Conservation (phyloP, 352 stramenopile species). For the Globisporangium cystogenes region DNA sequence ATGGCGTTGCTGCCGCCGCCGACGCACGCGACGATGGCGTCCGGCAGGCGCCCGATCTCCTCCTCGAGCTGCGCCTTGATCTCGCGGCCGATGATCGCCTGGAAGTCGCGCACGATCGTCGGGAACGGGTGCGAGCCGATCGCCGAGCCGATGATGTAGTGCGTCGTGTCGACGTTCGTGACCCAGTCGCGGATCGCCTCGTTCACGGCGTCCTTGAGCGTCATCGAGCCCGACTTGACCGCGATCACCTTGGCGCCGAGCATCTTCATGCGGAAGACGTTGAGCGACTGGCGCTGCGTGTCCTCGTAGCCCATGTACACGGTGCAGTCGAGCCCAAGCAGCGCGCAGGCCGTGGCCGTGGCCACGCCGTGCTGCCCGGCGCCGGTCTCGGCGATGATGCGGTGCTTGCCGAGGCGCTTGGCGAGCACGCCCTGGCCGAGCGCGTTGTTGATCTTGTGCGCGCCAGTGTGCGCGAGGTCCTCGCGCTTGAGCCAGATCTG, state of each 20-base stretch:
- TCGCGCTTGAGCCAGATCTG: constrained; percentile 99
- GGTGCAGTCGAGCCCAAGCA: constrained; percentile 94
- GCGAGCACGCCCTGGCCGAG: constrained; percentile 95
- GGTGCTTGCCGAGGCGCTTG: constrained; percentile 94
- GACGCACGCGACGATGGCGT: constrained; percentile 97
- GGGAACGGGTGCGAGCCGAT: constrained; percentile 98
- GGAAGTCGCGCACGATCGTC: constrained; percentile 98
- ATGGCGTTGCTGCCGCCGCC: constrained; percentile 99
- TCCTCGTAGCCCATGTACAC: constrained; percentile 99
- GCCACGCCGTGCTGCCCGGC: constrained; percentile 98
- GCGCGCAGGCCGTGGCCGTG: constrained; percentile 95
- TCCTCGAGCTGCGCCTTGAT: constrained; percentile 93
- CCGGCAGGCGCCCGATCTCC: constrained; percentile 93
- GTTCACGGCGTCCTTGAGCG: constrained; percentile 98
- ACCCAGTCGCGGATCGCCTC: constrained; percentile 99
- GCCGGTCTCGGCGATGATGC: constrained; percentile 98
- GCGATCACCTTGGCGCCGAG: constrained; percentile 98
- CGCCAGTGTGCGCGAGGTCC: constrained; percentile 97
- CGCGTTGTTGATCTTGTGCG: constrained; percentile 99
- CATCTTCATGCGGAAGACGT: constrained; percentile 99
- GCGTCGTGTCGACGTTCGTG: constrained; percentile 96
- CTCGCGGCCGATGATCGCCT: constrained; percentile 94
- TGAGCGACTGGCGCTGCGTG: constrained; percentile 96
- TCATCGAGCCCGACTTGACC: constrained; percentile 94
- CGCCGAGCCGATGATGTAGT: constrained; percentile 98